A percentile compares a stretch with the other conserved stretches of the same genome.
Evolutionary conservation across 345 rosid species (phyloP).

Genomic region (Heritiera fomes): DNA sequence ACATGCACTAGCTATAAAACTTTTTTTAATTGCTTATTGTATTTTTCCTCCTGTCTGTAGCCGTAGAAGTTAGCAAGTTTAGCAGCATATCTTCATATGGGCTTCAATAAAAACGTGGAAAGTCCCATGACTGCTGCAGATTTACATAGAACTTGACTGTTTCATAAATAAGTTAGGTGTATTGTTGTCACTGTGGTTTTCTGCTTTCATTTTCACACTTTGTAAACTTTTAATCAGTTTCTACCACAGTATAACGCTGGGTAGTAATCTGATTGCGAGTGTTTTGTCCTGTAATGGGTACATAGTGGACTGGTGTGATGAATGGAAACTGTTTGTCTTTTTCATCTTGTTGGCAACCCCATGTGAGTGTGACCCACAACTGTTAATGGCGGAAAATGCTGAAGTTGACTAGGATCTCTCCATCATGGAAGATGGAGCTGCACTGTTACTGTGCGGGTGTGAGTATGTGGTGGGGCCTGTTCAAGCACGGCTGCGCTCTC

Average conservation of each 20-base stretch:
- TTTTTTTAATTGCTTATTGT: not conserved
- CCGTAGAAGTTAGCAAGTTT: conserved; percentile 23
- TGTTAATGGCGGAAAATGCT: conserved; percentile 8
- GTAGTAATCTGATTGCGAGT: conserved; percentile 19
- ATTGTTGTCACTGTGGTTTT: not conserved
- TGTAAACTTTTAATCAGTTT: not conserved
- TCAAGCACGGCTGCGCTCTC: conserved; percentile 27
- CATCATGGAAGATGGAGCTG: not conserved
- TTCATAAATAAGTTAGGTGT: conserved; percentile 36
- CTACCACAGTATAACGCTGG: conserved; percentile 10
- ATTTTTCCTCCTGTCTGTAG: conserved; percentile 21
- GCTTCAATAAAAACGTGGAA: conserved; percentile 24
- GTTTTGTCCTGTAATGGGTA: conserved; percentile 32
- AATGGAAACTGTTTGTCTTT: conserved; percentile 23
- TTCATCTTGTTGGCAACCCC: conserved; percentile 19
- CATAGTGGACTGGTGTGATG: conserved; percentile 17
- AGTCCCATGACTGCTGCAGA: conserved; percentile 13
- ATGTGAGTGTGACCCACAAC: conserved; percentile 25
- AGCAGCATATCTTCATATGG: conserved; percentile 21
- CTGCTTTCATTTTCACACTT: too few species aligned
- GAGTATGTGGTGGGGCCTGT: conserved; percentile 20
- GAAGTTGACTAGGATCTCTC: conserved; percentile 19
- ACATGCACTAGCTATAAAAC: conserved; percentile 3
- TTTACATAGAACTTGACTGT: conserved; percentile 33
- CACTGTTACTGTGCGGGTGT: not conserved